phyloP scores from a whole-genome alignment of 495 filamentous ascomycete species.

The Trichoderma erinaceum region DNA sequence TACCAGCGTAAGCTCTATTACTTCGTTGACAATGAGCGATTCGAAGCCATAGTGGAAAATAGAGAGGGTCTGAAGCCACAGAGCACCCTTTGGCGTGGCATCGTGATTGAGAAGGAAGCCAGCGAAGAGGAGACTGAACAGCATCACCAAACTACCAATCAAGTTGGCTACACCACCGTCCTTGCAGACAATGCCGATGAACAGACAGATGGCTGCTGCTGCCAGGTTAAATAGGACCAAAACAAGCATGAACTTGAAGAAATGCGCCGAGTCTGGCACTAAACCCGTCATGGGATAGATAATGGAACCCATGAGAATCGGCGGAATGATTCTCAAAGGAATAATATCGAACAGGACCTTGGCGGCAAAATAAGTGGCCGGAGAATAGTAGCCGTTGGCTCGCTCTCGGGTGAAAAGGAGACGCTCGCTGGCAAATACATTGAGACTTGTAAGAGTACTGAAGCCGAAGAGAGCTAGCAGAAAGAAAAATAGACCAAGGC shows the following conservation, averaged over 20 bases:
- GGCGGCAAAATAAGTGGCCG: slow-evolving; percentile 89
- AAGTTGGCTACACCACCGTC: slow-evolving; percentile 91
- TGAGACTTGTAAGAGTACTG: slow-evolving; percentile 87
- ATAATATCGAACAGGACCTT: slow-evolving; percentile 96
- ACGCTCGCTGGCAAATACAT: slow-evolving; percentile 87
- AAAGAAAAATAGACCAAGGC: slow-evolving; percentile 98
- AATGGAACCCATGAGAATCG: slow-evolving; percentile 93
- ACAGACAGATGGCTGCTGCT: slow-evolving; percentile 85
- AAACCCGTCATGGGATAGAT: slow-evolving; percentile 98
- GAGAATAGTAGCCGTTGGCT: slow-evolving; percentile 97
- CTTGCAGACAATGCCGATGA: slow-evolving; percentile 92
- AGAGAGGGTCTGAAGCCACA: slow-evolving; percentile 92
- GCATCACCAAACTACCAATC: slow-evolving; percentile 92
- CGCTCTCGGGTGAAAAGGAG: slow-evolving; percentile 90
- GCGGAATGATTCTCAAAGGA: slow-evolving; percentile 86
- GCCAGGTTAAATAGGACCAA: slow-evolving; percentile 94
- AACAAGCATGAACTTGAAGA: slow-evolving; percentile 85
- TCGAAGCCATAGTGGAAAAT: slow-evolving; percentile 99
- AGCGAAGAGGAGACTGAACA: slow-evolving; percentile 92
- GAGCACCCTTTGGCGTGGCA: slow-evolving; percentile 71
- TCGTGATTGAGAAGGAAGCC: slow-evolving; percentile 91
- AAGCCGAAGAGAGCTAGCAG: slow-evolving; percentile 93
- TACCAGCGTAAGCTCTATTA: slow-evolving; percentile 78
- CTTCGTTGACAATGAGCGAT: slow-evolving; percentile 95
- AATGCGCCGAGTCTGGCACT: slow-evolving; percentile 72